These are phyloP conservation scores for Berberis thunbergii DNA, from an alignment of 164 flowering plant species.

Conservation along the genomic window DNA sequence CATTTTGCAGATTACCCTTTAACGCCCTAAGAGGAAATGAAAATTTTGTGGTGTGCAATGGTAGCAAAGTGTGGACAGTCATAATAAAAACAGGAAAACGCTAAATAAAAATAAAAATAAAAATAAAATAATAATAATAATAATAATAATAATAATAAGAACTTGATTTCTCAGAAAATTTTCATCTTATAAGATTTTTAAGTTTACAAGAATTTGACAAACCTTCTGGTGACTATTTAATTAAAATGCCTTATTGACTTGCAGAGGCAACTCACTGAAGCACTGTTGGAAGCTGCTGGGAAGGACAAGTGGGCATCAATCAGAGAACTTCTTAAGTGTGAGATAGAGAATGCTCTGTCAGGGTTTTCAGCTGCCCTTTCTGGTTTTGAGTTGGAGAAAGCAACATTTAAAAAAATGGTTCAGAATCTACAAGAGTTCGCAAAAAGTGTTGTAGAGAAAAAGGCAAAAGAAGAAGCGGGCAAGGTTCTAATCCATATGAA, in stretches of 20 bases:
- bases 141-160: too few species aligned
- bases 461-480: conserved; percentile 3
- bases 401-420: neutral
- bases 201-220: too few species aligned
- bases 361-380: conserved; percentile 17
- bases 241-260: neutral
- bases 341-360: conserved; percentile 46
- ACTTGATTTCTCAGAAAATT: neutral
- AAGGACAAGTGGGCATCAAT: conserved; percentile 59
- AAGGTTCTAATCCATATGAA: conserved; percentile 1
- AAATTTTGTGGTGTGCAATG: too few species aligned
- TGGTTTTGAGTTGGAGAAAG: neutral
- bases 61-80: too few species aligned
- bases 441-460: neutral
- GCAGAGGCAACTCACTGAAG: conserved; percentile 39
- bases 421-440: neutral
- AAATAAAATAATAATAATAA: too few species aligned
- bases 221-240: too few species aligned
- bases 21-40: too few species aligned
- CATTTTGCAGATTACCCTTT: too few species aligned
- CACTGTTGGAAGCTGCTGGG: conserved; percentile 48
- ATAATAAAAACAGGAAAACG: too few species aligned
- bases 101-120: too few species aligned
- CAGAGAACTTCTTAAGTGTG: conserved; percentile 50
- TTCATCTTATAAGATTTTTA: neutral